Evolutionary conservation across 139 green algal species (phyloP).

Genomic region (Limnomonas spitsbergensis): DNA sequence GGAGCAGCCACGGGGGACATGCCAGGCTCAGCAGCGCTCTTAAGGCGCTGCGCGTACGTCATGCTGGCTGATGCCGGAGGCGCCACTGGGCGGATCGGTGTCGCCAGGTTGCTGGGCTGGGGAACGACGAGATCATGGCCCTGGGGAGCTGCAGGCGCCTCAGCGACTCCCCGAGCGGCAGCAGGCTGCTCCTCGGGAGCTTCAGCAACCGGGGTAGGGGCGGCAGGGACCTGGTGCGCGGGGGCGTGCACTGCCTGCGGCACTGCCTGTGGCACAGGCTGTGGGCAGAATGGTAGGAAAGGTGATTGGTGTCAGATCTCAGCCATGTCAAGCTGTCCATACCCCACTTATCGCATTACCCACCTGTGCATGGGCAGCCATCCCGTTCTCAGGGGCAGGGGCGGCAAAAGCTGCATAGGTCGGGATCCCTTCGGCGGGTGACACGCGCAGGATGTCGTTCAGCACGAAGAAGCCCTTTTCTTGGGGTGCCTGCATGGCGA

Average conservation of each 20-base stretch:
- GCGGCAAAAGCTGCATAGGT: not conserved
- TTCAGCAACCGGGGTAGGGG: too few relatives aligned
- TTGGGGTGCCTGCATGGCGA: not conserved
- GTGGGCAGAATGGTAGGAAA: too few relatives aligned
- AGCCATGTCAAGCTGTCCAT: too few relatives aligned
- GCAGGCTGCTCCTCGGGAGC: too few relatives aligned
- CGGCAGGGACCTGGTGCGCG: too few relatives aligned
- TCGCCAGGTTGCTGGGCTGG: not conserved
- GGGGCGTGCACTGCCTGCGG: too few relatives aligned
- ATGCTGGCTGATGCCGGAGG: not conserved
- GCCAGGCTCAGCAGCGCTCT: not conserved
- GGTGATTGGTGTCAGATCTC: too few relatives aligned
- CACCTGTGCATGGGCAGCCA: too few relatives aligned
- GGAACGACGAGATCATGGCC: not conserved
- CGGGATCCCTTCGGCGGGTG: not conserved
- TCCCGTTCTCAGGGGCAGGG: not conserved
- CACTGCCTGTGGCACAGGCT: too few relatives aligned
- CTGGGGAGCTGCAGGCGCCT: not conserved
- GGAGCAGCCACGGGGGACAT: not conserved
- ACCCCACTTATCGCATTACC: too few relatives aligned
- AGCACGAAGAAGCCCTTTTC: constrained; percentile 16
- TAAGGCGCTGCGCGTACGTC: constrained; percentile 1
- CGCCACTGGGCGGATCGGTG: not conserved
- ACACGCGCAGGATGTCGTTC: constrained; percentile 14
- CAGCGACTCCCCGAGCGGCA: too few relatives aligned